Base-by-base conservation (phyloP, 768 basidiomycete genomes). In the Collybia mongolica region DNA sequence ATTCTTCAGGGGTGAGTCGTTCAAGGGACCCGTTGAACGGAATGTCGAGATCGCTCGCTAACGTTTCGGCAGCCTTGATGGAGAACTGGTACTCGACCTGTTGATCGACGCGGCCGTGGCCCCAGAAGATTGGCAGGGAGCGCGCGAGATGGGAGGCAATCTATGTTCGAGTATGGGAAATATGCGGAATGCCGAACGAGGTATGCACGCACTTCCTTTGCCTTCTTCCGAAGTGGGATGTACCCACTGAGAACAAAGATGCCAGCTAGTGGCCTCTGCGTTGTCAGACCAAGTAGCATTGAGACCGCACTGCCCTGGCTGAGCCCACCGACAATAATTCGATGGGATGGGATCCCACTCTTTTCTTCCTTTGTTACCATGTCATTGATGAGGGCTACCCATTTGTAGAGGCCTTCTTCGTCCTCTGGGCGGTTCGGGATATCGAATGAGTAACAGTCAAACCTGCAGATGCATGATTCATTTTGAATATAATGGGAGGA, bases 321-420 rank as follows among this genome's bases (percentile, higher is more conserved):
- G 61, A 90, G 80, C 0, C 90, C 90, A 5, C 86, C 89, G n/a
- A 91, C 54, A 36, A 90, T 74, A 52, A 90, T 81, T 37, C 83
- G 74, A 28, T 76, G 62, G 18, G 79, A 66, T 1, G 80, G 74
- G 37, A 88, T 80, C 23, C 79, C 79, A 32, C 82, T 77, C 8
- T 49, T 29, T 28, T 83, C 71, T 61, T 91, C 88, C 1, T 67
- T 70, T 9, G 74, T 66, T 56, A 93, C 80, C 46, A 90, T 71
- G 41, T 69, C 62, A 58, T 83, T 81, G 48, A 91, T 61, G 14
- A 69, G 64, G 17, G 69, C 65, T 5, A 77, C 75, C 17, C 81
- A 73, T 9, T 68, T 62, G 22, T 79, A 66, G 64, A 90, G 77
- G 7, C 67, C 65, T 12, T 51, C 47, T 57, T 84, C 81, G 61